These are phyloP conservation scores for Candida xyloterini DNA, from an alignment of 805 yeast species.

Conservation along the genomic window DNA sequence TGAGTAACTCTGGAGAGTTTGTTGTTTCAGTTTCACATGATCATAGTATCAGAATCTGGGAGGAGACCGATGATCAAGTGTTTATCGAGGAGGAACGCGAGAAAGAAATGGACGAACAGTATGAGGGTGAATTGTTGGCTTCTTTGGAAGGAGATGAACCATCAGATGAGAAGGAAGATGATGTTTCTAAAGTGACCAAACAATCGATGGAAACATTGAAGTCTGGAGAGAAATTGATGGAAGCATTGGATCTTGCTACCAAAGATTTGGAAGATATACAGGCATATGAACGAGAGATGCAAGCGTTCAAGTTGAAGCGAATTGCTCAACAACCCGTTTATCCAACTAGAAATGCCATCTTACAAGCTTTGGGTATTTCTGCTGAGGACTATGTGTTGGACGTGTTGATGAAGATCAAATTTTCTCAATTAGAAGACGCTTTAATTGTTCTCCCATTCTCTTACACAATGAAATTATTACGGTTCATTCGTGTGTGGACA, in stretches of 20 bases:
- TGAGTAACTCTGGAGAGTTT: conserved; percentile 66
- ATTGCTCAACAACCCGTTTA: conserved; percentile 48
- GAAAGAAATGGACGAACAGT: conserved; percentile 88
- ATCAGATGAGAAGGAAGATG: conserved; percentile 43
- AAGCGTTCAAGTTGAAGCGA: conserved; percentile 38
- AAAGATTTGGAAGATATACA: conserved; percentile 61
- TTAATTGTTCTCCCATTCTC: conserved; percentile 88
- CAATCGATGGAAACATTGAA: conserved; percentile 90
- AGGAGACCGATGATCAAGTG: conserved; percentile 90
- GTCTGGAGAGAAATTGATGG: conserved; percentile 91
- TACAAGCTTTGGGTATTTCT: conserved; percentile 63
- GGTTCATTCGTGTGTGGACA: conserved; percentile 76
- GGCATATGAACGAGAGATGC: conserved; percentile 44
- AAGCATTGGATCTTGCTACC: conserved; percentile 81
- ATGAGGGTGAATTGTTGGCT: conserved; percentile 74
- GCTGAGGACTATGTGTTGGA: conserved; percentile 81
- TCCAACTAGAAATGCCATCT: conserved; percentile 69
- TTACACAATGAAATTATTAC: conserved; percentile 65
- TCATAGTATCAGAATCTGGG: conserved; percentile 91
- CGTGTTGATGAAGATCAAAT: conserved; percentile 63
- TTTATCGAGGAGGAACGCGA: conserved; percentile 96
- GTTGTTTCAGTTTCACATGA: conserved; percentile 88
- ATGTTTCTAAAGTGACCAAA: conserved; percentile 63
- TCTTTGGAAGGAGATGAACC: conserved; percentile 56
- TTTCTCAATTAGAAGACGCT: conserved; percentile 91